Evolutionary conservation across 495 filamentous ascomycete genomes (phyloP).

Genomic region (Xylaria curta): DNA sequence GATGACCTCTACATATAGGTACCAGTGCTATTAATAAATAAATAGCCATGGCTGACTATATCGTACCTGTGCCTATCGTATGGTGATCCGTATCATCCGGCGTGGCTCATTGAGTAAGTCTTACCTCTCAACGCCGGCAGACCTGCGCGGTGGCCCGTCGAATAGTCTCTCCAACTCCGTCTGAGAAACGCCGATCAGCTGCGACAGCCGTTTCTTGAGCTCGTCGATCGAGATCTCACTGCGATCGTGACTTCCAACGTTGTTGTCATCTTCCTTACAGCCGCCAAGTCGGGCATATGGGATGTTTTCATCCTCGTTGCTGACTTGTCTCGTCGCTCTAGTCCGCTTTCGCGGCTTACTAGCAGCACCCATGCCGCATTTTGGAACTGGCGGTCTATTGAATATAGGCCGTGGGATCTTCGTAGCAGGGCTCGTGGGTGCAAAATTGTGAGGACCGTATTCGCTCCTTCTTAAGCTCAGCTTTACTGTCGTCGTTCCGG

Average conservation of each 20-base stretch:
- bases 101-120: not conserved
- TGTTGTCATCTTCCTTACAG: not conserved
- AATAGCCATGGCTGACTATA: not conserved
- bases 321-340: not conserved
- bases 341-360: slow-evolving; percentile 5
- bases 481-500: not conserved
- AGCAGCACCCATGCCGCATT: not conserved
- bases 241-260: not conserved
- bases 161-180: slow-evolving; percentile 37
- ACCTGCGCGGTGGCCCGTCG: slow-evolving; percentile 26
- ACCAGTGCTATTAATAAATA: slow-evolving; percentile 23
- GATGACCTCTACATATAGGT: no score
- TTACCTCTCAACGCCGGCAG: not conserved
- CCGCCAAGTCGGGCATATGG: slow-evolving; percentile 19
- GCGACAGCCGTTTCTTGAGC: slow-evolving; percentile 34
- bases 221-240: slow-evolving; percentile 41
- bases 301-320: slow-evolving; percentile 10
- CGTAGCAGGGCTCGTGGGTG: not conserved
- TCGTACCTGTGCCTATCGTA: slow-evolving; percentile 9
- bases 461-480: slow-evolving; percentile 5
- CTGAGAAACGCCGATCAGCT: slow-evolving; percentile 36
- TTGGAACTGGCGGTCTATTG: slow-evolving; percentile 10
- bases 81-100: slow-evolving; percentile 4
- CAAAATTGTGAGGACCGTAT: not conserved
- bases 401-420: slow-evolving; percentile 19